Conservation (phyloP, 495 filamentous ascomycete genomes). For the Lasiosphaeriaceae sp. region DNA sequence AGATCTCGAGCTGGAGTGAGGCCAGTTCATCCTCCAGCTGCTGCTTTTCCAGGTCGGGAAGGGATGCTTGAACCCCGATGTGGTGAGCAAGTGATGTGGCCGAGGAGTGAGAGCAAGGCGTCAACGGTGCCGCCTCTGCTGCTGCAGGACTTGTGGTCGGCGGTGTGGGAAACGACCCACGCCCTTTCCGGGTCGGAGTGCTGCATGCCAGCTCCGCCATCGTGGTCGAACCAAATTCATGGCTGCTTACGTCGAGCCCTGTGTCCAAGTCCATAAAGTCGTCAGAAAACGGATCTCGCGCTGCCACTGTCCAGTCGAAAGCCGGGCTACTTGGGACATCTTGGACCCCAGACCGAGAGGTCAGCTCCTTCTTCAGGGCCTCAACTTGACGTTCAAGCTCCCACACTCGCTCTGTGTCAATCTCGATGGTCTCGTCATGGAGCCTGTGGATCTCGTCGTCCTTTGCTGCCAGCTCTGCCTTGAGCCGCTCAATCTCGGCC, state of each 20-base stretch:
- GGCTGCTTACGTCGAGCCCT: conserved; percentile 21
- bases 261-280: conserved; percentile 35
- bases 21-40: conserved; percentile 34
- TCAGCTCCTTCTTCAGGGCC: conserved; percentile 27
- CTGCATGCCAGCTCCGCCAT: conserved; percentile 38
- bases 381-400: conserved; percentile 41
- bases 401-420: conserved; percentile 39
- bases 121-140: conserved; percentile 19
- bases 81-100: conserved; percentile 14
- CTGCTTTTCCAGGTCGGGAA: conserved; percentile 44
- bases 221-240: conserved; percentile 31
- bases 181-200: conserved; percentile 35
- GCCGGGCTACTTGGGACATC: conserved; percentile 19
- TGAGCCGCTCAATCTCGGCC: conserved; percentile 46
- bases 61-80: conserved; percentile 30
- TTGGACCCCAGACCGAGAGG: conserved; percentile 20
- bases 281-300: conserved; percentile 39
- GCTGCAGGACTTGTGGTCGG: conserved; percentile 42
- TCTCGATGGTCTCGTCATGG: conserved; percentile 44
- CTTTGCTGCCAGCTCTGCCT: conserved; percentile 48
- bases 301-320: conserved; percentile 40
- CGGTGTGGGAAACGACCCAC: conserved; percentile 46
- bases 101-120: conserved; percentile 30
- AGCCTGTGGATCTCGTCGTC: conserved; percentile 48
- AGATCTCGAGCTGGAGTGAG: conserved; percentile 36